Evolutionary conservation across 208 protist species (phyloP), one percentile per base, ranked within the genome.

Genomic region (Vickermania ingenoplastis): DNA sequence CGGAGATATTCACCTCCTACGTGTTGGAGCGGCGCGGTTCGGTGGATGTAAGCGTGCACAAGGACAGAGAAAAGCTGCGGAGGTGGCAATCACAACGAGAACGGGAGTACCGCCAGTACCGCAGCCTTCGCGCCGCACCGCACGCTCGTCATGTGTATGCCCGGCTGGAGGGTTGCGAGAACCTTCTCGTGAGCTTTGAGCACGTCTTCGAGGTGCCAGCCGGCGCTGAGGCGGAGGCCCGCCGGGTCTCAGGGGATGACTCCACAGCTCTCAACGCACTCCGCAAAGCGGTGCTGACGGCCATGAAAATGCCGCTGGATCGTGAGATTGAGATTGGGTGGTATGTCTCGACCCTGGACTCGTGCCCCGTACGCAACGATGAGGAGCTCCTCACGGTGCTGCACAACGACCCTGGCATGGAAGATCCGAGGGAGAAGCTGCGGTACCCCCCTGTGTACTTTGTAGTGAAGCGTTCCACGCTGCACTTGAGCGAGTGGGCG

Each of bases 361-460:
- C 84, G 2, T 85, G 77, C 59, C 81, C 75, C 2, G 69, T 95
- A 49, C 64, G 67, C 52, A 84, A 29, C 59, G 86, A 95, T 59
- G 72, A 74, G 24, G 81, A 95, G 59, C 73, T 95, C 52, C 59
- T 89, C 57, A 28, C 78, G 27, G 63, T 90, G 30, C 79, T 95
- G 57, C 85, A 89, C 70, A 62, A 57, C 48, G 89, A 95, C 71
- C 85, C 89, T 0, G 85, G 75, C 31, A 67, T 92, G 25, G 86
- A 95, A 70, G 82, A 92, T 58, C 67, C 83, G n/a, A 30, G 53
- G 5, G 66, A 59, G n/a, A 26, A 79, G 22, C 65, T 89, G 29
- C 75, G 53, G 61, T 86, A 92, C 67, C 83, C 89, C 27, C 89
- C 89, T n/a, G 75, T 95, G 36, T 95, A 95, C 71, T 84, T 95